Percentiles rank a stretch among this genome's conserved stretches.
Evolutionary conservation across 768 basidiomycete species (phyloP).

Genomic region (Boletus edulis): DNA sequence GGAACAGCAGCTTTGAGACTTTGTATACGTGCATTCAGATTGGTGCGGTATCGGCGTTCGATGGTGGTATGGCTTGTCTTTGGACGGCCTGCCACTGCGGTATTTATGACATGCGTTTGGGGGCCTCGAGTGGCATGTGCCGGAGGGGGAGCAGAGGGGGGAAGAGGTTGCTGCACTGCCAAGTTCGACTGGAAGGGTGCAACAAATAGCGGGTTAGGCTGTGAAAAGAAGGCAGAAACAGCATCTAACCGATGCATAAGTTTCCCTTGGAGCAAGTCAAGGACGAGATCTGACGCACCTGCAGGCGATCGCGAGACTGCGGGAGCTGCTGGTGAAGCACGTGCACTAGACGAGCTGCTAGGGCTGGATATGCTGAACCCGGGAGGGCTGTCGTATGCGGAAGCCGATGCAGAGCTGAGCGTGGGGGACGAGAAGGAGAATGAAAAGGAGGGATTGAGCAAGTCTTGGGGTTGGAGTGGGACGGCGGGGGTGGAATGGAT

Average conservation of each 20-base stretch:
- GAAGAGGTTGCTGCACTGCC: constrained; percentile 16
- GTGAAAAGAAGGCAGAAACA: constrained; percentile 17
- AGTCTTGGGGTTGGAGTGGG: constrained; percentile 30
- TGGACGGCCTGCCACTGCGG: constrained; percentile 19
- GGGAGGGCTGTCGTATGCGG: constrained; percentile 26
- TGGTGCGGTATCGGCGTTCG: constrained; percentile 84
- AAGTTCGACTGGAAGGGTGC: constrained; percentile 39
- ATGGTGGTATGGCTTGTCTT: constrained; percentile 91
- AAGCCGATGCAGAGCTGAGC: constrained; percentile 33
- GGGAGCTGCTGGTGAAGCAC: constrained; percentile 30
- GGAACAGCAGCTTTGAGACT: constrained; percentile 79
- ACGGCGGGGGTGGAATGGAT: constrained; percentile 9
- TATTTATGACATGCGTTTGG: constrained; percentile 22
- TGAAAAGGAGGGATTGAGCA: constrained; percentile 32
- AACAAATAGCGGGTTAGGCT: constrained; percentile 6
- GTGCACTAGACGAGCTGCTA: constrained; percentile 27
- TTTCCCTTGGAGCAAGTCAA: not conserved
- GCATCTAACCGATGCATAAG: constrained; percentile 25
- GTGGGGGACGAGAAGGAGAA: constrained; percentile 42
- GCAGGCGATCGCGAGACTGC: constrained; percentile 19
- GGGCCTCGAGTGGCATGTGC: constrained; percentile 22
- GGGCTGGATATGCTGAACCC: constrained; percentile 27
- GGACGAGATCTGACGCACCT: constrained; percentile 9
- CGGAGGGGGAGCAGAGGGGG: constrained; percentile 40
- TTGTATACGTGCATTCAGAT: constrained; percentile 83